Evolutionary conservation across 2,329 filamentous ascomycete species (phyloP), one percentile per base, ranked within the genome.

Genomic region (Trichoderma polysporum): DNA sequence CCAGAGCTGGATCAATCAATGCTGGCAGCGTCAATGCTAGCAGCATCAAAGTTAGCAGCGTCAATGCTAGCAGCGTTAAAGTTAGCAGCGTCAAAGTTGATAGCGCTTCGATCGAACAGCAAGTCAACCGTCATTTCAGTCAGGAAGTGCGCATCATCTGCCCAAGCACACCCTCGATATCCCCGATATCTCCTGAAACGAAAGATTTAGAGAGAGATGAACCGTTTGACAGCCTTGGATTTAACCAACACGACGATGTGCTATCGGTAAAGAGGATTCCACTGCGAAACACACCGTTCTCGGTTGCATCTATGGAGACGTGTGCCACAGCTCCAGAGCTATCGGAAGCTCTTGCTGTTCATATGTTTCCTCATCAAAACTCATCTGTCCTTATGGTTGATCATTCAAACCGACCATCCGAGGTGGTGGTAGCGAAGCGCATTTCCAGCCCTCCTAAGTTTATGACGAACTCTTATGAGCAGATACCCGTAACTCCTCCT

Each of bases 311-410:
- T 0, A 81, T 89, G 56, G 87, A 89, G 63, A 88, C 86, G n/a
- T 85, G 80, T 41, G 84, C 81, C 37, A 88, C 87, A n/a, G 88
- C 85, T 2, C 81, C 82, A 3, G 87, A 88, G 70, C 83, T 90
- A 47, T 87, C 87, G 0, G 87, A 90, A 76, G 88, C 88, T 37
- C 78, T 85, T 73, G 86, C 85, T 45, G 82, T 90, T 65, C 87
- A 82, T 68, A 86, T 90, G 71, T 88, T 85, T 70, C 83, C 85
- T 22, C 88, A 90, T 69, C 86, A 90, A 71, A 90, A 89, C 70
- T 88, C 84, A 56, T 90, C 88, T 4, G 78, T 90, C 12, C 75
- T 89, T 49, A 82, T 90, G 76, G 84, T 90, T 33, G 79, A 88
- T 70, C 84, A 88, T 72, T 83, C 83, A 10, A 80, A 78, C 49